Evolutionary conservation across 2,329 filamentous ascomycete species (phyloP), one percentile per base, ranked within the genome.

Genomic region (Arthroderma sp.): DNA sequence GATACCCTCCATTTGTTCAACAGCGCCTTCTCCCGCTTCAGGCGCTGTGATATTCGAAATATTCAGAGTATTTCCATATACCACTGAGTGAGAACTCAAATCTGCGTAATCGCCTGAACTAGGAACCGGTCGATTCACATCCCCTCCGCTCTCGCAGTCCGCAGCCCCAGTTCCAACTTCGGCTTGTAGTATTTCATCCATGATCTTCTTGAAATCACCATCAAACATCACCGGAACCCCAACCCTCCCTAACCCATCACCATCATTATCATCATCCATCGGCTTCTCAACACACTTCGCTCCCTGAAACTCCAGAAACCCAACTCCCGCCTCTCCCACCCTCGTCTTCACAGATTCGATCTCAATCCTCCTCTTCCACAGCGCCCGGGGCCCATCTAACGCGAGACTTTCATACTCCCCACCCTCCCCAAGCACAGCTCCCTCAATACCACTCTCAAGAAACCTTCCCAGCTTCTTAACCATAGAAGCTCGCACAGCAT

Each of bases 331-430:
- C 36, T 83, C 83, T 52, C 84, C 83, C 33, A 62, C 65, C 4
- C 83, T 69, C 46, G 67, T 71, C 47, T 73, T 71, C 3, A 62
- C 61, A 1, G 76, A 72, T 0, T 65, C 66, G 30, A 95, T 68
- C 36, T 70, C 67, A 49, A 96, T 82, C 42, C 71, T 75, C 51
- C 72, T 75, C 64, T 75, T 81, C 73, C 91, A 95, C 48, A 95
- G 61, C 41, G 68, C 66, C 0, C 57, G 55, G 6, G 89, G 89
- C 7, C 89, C 91, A 62, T 87, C 78, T 32, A 96, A 58, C 38
- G 91, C 86, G 43, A 96, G 68, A 29, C 87, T 96, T 72, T 96
- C 91, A 62, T 93, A 96, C 68, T 96, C 91, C 3, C 91, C 91
- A 4, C 91, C 91, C 61, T 96, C 91, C 1, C 91, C 91, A 11